Evolutionary conservation across 2,329 filamentous ascomycete species (phyloP).

Genomic region (Pyricularia grisea): DNA sequence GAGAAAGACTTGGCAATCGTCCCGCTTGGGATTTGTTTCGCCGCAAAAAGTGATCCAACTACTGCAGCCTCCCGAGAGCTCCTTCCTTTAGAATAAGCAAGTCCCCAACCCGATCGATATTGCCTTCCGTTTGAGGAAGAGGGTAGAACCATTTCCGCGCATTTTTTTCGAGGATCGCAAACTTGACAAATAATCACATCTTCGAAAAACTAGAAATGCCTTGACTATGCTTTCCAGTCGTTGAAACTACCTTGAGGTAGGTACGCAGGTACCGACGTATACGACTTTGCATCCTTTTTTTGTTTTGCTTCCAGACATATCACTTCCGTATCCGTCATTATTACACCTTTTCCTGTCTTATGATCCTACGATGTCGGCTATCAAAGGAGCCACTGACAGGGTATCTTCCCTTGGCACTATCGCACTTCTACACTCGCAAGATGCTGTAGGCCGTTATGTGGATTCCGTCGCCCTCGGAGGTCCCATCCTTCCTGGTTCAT

Average conservation of each 20-base stretch:
- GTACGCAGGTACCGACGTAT: no score
- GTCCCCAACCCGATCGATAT: background rate
- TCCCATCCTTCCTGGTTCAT: background rate
- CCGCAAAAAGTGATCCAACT: background rate
- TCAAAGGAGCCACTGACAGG: background rate
- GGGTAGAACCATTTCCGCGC: background rate
- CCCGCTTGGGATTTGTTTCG: background rate
- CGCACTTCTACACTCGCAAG: background rate
- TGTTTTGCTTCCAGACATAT: background rate
- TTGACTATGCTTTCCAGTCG: background rate
- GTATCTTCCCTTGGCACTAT: no score
- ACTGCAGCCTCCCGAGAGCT: background rate
- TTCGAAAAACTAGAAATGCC: background rate
- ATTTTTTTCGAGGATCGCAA: background rate
- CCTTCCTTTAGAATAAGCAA: background rate
- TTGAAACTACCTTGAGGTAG: no score
- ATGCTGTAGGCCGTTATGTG: background rate
- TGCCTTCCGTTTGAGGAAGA: background rate
- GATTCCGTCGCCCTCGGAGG: background rate
- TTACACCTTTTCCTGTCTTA: background rate
- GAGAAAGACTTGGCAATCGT: background rate
- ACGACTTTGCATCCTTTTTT: background rate
- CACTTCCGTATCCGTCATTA: background rate
- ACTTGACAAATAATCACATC: background rate
- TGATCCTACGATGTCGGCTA: background rate